Evolutionary conservation across 2,329 filamentous ascomycete species (phyloP).

Genomic region (Ustulina deusta): DNA sequence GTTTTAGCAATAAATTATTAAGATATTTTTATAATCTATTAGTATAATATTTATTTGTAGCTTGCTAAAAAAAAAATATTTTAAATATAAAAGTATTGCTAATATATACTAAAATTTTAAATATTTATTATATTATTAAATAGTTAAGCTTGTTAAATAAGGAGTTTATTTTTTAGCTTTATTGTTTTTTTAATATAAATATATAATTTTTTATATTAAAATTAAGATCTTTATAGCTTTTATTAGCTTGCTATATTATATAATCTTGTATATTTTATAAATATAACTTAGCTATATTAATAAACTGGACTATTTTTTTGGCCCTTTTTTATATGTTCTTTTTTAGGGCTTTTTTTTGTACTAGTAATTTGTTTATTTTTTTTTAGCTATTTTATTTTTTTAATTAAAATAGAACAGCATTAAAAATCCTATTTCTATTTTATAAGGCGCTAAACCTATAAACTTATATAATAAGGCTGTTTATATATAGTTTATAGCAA

Average conservation of each 20-base stretch:
- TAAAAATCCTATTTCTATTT: slow-evolving; percentile 2
- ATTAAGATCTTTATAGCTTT: too few species aligned
- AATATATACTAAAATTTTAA: background rate
- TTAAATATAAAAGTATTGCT: background rate
- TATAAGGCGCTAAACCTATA: background rate
- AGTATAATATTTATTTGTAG: background rate
- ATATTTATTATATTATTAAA: slow-evolving; percentile 2
- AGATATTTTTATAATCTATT: slow-evolving; percentile 2
- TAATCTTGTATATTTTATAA: too few species aligned
- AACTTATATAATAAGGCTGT: background rate
- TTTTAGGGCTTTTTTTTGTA: too few species aligned
- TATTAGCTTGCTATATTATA: too few species aligned
- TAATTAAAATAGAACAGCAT: background rate
- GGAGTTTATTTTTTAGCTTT: background rate
- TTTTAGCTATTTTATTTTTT: slow-evolving; percentile 5
- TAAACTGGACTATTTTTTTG: too few species aligned
- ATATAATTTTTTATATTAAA: too few species aligned
- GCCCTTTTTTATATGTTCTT: too few species aligned
- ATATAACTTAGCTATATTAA: too few species aligned
- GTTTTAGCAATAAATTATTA: slow-evolving; percentile 1
- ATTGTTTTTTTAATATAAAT: slow-evolving; percentile 3
- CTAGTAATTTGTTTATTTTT: too few species aligned
- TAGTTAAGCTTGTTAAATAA: background rate
- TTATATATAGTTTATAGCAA: background rate
- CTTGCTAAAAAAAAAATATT: background rate